These are phyloP conservation scores for Cucurbitaria berberidis DNA, from an alignment of 2,329 filamentous ascomycete species.

Conservation along the genomic window DNA sequence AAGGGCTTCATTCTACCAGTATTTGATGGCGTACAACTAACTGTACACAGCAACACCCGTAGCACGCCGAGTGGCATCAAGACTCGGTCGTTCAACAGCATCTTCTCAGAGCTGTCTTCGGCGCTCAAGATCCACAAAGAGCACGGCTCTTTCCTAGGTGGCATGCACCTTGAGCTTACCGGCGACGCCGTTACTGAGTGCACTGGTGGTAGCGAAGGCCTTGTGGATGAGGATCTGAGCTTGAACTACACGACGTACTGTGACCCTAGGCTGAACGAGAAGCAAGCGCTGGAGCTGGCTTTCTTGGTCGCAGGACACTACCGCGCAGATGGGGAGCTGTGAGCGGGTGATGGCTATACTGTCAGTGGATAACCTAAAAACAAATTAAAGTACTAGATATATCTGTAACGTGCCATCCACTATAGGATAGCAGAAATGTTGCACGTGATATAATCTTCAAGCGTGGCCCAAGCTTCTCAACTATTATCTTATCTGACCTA, in stretches of 20 bases:
- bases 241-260: slow-evolving; percentile 96
- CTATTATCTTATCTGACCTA: slow-evolving; percentile 28
- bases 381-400: too few relatives aligned
- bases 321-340: slow-evolving; percentile 51
- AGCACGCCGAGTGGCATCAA: slow-evolving; percentile 80
- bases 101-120: slow-evolving; percentile 83
- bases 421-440: neutral
- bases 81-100: slow-evolving; percentile 88
- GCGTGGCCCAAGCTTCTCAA: slow-evolving; percentile 14
- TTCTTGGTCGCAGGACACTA: slow-evolving; percentile 91
- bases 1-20: slow-evolving; percentile 5
- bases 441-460: slow-evolving; percentile 7
- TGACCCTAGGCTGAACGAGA: slow-evolving; percentile 94
- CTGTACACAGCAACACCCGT: slow-evolving; percentile 59
- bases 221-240: slow-evolving; percentile 86
- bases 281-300: slow-evolving; percentile 93
- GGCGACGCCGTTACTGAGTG: slow-evolving; percentile 97
- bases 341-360: too few relatives aligned
- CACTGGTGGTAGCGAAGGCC: slow-evolving; percentile 83
- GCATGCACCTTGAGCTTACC: slow-evolving; percentile 93
- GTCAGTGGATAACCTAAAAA: too few relatives aligned
- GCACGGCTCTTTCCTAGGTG: slow-evolving; percentile 84
- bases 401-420: too few relatives aligned
- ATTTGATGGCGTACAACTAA: slow-evolving; percentile 10
- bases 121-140: slow-evolving; percentile 85